Base-by-base conservation (phyloP, 1,284 basidiomycete species). In the Papiliotrema laurentii region DNA sequence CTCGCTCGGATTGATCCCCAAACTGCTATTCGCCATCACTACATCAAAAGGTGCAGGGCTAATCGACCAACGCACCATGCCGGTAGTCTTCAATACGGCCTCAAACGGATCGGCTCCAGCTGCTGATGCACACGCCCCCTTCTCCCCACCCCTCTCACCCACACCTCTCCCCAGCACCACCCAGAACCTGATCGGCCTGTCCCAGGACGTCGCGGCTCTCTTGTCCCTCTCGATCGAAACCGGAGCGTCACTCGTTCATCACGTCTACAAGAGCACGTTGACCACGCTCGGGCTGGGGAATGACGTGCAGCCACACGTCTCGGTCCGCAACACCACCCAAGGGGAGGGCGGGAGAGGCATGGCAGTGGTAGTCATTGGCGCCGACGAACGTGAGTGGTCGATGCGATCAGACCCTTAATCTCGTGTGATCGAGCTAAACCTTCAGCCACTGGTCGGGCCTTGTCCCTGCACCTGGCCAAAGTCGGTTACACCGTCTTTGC, bases 401-500 rank as follows among this genome's bases (percentile, higher is more conserved):
- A 22, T 48, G 9, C 5, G 9, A 19, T 34, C 21, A 4, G 14
- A 45, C n/a, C 34, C 14, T 22, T 30, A 27, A 13, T 10, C 7
- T 22, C 19, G 13, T 4, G 34, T n/a, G 18, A 33, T 25, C n/a
- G n/a, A n/a, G 34, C 52, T 58, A 54, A 11, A 3, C 16, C 16
- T 27, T 18, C 38, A 71, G 69, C 60, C 3, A 61, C 63, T 6
- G 68, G 68, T 13, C 66, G 68, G 51, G 54, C 57, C 3, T 54
- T 71, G 18, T 67, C 65, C 1, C 57, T 71, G 18, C 61, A 63
- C 26, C 60, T 71, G 10, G 69, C 69, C 4, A 66, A 64, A 51
- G 58, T 55, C 9, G 69, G 69, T 31, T 71, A 71, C 48, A 71
- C 68, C 24, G 66, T 69, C 39, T 69, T 71, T 46, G 61, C 69